Base-by-base conservation (phyloP, 805 yeast species). In the Barnettozyma californica region DNA sequence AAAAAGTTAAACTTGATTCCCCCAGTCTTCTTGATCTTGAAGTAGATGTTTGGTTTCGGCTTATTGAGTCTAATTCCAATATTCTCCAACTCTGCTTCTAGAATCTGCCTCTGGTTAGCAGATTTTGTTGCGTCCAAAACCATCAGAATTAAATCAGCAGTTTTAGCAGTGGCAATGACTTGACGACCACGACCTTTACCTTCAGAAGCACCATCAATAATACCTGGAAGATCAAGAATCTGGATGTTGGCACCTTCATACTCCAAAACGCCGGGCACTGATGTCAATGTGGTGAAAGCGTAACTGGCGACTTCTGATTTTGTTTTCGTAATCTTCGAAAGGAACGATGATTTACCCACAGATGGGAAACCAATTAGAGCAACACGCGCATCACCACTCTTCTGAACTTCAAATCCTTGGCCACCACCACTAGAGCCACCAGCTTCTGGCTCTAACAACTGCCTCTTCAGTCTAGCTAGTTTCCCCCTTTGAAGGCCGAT, bases 111-210 rank as follows among this genome's bases (percentile, higher is more conserved):
- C 67, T 92, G 99, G 58, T 91, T 90, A 26, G 81, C 83, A 26
- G 95, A 87, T 65, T 94, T 94, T 2, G 99, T 92, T 1, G 98
- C 97, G 68, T 92, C 99, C 54, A 92, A 69, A 47, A 92, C 90
- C 96, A 92, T 94, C 61, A 92, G 70, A 52, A 92, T 84, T 62
- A 92, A 71, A 63, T 94, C 98, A 0, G 97, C 90, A 0, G 98
- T 92, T 65, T 94, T 84, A 0, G 97, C 96, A 0, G 97, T 94
- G 2, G 98, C 86, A 55, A 92, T 91, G 38, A 94, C 98, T 66
- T 94, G 98, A 59, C 96, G 78, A 49, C 98, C 98, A 67, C 99
- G 81, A 59, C 99, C 99, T 67, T 91, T 91, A 60, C 98, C 98
- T 63, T 88, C 96, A 33, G 95, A 77, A 4, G 98, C 98, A 40